Percentiles rank a stretch among this genome's conserved stretches.
These are phyloP conservation scores for Avena atlantica DNA, from an alignment of 176 grass and related monocot genomes.

Conservation along the genomic window DNA sequence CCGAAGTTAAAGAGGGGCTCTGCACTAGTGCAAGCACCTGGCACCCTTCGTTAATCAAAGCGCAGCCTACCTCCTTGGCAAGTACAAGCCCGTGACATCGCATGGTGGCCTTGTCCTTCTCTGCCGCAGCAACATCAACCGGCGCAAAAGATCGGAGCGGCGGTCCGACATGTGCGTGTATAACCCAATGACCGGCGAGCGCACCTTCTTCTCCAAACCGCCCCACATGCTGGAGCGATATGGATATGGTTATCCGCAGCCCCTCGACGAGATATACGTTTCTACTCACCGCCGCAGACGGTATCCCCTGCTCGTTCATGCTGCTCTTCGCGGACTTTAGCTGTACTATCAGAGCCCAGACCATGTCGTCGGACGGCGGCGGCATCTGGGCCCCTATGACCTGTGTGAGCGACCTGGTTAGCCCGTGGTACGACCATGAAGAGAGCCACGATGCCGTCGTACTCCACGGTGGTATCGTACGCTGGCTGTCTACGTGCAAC, in stretches of 20 bases:
- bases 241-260: not conserved
- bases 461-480: not conserved
- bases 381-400: not conserved
- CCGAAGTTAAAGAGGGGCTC: too few relatives aligned
- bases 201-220: not conserved
- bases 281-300: not conserved
- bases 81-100: not conserved
- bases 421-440: not conserved
- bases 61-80: not conserved
- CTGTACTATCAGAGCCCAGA: not conserved
- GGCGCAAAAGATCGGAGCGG: not conserved
- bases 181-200: not conserved
- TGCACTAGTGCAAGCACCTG: not conserved
- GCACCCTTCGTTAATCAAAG: not conserved
- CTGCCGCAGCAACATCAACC: not conserved
- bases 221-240: not conserved
- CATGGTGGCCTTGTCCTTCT: not conserved
- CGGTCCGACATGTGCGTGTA: conserved; percentile 10
- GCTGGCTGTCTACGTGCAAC: not conserved
- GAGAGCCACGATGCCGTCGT: not conserved
- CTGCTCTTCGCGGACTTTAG: not conserved
- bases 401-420: not conserved
- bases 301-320: not conserved
- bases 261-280: not conserved
- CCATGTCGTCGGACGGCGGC: not conserved